A percentile compares a stretch with the other conserved stretches of the same genome.
Conservation (phyloP, 495 filamentous ascomycete genomes). For the Hypomontagnella monticulosa region DNA sequence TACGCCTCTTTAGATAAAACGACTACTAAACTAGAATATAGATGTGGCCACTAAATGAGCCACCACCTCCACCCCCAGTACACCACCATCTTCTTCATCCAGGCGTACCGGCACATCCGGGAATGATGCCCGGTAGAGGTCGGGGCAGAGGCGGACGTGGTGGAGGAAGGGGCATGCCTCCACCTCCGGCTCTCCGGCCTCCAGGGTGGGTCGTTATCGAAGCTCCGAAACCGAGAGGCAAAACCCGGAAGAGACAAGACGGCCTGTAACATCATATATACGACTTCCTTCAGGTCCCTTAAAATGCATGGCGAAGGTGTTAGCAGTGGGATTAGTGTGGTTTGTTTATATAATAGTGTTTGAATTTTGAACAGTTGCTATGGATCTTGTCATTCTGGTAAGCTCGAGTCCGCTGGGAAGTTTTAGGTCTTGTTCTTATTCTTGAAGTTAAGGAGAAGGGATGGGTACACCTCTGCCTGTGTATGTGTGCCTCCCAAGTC, state of each 20-base stretch:
- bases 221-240: constrained; percentile 24
- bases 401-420: too few species aligned
- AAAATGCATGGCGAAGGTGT: background rate
- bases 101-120: background rate
- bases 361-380: background rate
- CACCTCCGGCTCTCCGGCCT: background rate
- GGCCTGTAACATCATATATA: constrained; percentile 4
- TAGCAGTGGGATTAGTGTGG: background rate
- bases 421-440: too few species aligned
- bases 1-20: too few species aligned
- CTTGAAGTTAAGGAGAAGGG: too few species aligned
- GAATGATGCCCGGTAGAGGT: constrained; percentile 5
- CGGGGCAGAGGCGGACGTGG: constrained; percentile 18
- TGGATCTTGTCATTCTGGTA: background rate
- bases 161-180: constrained; percentile 12
- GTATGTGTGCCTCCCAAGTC: too few species aligned
- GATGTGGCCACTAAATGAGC: too few species aligned
- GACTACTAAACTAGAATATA: too few species aligned
- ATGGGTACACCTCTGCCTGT: too few species aligned
- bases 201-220: constrained; percentile 4
- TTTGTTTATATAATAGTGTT: background rate
- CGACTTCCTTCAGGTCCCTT: background rate
- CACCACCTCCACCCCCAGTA: too few species aligned
- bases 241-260: constrained; percentile 29
- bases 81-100: background rate